Evolutionary conservation across 331 rosid genomes (phyloP).

Genomic region (Rosa hybrid): DNA sequence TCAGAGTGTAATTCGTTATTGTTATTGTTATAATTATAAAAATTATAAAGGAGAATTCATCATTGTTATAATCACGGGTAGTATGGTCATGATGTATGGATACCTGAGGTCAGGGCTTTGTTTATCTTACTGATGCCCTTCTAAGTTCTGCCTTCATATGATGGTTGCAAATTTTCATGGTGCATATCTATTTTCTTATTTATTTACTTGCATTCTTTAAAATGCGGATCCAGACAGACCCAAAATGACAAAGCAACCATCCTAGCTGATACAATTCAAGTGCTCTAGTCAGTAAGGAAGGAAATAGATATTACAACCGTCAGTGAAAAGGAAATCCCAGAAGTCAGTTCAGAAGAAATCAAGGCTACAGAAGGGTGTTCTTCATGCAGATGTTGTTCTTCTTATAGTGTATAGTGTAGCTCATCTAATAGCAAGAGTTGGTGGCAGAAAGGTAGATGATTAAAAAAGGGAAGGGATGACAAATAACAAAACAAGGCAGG

Average conservation of each 20-base stretch:
- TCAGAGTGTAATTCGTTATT: background rate
- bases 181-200: background rate
- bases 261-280: constrained; percentile 68
- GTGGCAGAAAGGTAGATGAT: too few species aligned
- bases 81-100: too few species aligned
- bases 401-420: constrained; percentile 67
- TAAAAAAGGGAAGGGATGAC: too few species aligned
- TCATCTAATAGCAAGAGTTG: constrained; percentile 28
- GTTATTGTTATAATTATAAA: background rate
- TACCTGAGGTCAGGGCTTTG: too few species aligned
- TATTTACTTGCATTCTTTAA: constrained; percentile 21
- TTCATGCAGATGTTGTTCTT: constrained; percentile 65
- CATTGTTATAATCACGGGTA: background rate
- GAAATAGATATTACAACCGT: constrained; percentile 38
- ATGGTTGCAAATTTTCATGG: background rate
- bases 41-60: background rate
- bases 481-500: too few species aligned
- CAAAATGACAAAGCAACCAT: constrained; percentile 86
- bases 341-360: constrained; percentile 42
- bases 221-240: constrained; percentile 87
- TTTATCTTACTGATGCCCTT: background rate
- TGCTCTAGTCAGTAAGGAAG: constrained; percentile 30
- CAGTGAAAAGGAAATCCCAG: constrained; percentile 42
- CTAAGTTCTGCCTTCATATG: background rate
- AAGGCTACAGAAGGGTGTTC: constrained; percentile 52